A percentile compares a stretch with the other conserved stretches of the same genome.
phyloP scores from a whole-genome alignment of 179 eudicot genomes.

The Gypsophila paniculata region DNA sequence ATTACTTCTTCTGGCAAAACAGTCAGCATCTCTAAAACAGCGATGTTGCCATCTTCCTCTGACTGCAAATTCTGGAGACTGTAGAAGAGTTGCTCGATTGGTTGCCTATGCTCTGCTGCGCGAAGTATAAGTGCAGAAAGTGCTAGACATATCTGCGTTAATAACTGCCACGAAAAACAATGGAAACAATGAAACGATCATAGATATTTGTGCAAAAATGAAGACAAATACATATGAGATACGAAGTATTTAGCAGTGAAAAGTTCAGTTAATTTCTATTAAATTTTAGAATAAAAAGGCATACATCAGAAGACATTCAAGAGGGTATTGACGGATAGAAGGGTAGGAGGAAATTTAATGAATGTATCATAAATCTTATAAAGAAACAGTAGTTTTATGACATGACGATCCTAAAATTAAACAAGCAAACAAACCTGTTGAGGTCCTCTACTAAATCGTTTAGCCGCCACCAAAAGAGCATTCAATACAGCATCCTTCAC shows the following conservation, averaged over 20 bases:
- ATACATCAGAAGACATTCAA: background rate
- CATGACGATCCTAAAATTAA: background rate
- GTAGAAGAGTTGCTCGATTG: conserved; percentile 84
- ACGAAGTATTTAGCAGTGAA: background rate
- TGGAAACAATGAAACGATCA: conserved; percentile 4
- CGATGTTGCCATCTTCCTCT: conserved; percentile 71
- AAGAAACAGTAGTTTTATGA: background rate
- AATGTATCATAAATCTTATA: background rate
- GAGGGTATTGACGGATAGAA: background rate
- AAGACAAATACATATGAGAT: background rate
- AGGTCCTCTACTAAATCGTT: conserved; percentile 81
- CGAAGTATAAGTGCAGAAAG: conserved; percentile 78
- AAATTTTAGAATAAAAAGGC: background rate
- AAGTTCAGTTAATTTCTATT: background rate
- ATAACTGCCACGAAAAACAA: conserved; percentile 52
- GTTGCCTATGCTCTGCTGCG: conserved; percentile 71
- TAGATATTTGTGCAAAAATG: background rate
- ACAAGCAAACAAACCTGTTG: conserved; percentile 78
- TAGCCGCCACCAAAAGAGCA: conserved; percentile 83
- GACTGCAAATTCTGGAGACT: conserved; percentile 74
- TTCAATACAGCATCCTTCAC: conserved; percentile 76
- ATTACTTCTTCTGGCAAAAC: conserved; percentile 85
- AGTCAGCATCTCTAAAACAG: conserved; percentile 89
- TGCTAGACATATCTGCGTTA: conserved; percentile 95
- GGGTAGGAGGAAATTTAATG: background rate